Base-by-base conservation (phyloP, 495 filamentous ascomycete genomes). In the Immersiella caudata region DNA sequence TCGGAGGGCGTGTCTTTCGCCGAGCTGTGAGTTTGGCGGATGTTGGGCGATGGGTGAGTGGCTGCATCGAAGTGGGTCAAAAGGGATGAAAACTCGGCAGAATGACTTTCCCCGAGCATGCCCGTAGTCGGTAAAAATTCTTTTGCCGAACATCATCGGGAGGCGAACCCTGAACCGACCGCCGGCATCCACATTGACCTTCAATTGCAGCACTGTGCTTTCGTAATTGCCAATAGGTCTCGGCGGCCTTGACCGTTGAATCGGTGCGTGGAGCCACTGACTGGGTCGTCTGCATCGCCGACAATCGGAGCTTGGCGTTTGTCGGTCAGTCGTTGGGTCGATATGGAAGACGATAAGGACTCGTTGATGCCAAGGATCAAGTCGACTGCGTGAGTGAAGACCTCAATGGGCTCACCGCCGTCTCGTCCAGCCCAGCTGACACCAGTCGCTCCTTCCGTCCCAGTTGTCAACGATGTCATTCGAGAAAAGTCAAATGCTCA, bases 381-480 rank as follows among this genome's bases (percentile, higher is more conserved):
- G 24, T 55, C 52, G 24, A 55, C 52, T 11, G 52, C 52, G 52
- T 55, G 20, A 11, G 52, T 55, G 9, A 55, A 24, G 7, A 26
- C 52, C 52, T 22, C n/a, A 22, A 4, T 8, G 3, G 3, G 29
- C 29, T 33, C 29, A 33, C 29, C 29, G 29, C 29, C 29, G 29
- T 33, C 29, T 33, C 8, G 29, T 8, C 29, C 29, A 8, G 29
- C n/a, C n/a, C n/a, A n/a, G n/a, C 50, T 54, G 20, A 55, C 20
- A 20, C 20, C 20, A 55, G 24, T 55, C 20, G 40, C 16, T 18
- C 40, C 40, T 46, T 55, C 52, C 21, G 22, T 22, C 20, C 29
- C 20, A 55, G 52, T 22, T 55, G 52, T n/a, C 52, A 55, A n/a
- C 52, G 52, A 55, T 55, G 52, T n/a, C 52, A 55, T 22, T 6